Evolutionary conservation across 805 yeast genomes (phyloP).

Genomic region (Starmera quercuum): DNA sequence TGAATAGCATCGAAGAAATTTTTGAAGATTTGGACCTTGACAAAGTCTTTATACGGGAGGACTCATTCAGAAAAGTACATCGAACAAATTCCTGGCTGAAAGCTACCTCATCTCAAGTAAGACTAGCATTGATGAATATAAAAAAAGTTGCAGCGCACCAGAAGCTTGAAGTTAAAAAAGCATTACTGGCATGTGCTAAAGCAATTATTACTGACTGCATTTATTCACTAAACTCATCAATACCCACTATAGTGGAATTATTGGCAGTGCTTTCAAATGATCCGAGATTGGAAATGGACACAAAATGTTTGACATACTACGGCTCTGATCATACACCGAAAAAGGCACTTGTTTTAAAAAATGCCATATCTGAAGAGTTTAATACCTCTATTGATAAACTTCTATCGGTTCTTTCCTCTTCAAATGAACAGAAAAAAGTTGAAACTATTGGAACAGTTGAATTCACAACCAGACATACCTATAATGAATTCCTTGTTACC

Average conservation of each 20-base stretch:
- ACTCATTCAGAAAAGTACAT: slow-evolving; percentile 20
- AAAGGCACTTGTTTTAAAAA: slow-evolving; percentile 4
- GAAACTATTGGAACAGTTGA: slow-evolving; percentile 13
- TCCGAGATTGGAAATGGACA: slow-evolving; percentile 6
- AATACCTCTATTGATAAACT: slow-evolving; percentile 11
- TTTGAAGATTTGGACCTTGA: slow-evolving; percentile 9
- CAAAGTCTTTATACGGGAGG: slow-evolving; percentile 11
- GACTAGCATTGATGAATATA: slow-evolving; percentile 29
- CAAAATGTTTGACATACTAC: slow-evolving; percentile 3
- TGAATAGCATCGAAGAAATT: slow-evolving; percentile 11
- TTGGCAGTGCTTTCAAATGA: slow-evolving; percentile 19
- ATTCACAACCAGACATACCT: slow-evolving; percentile 6
- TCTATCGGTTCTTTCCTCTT: slow-evolving; percentile 14
- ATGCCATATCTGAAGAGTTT: slow-evolving; percentile 11
- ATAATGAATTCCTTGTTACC: slow-evolving; percentile 7
- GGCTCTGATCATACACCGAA: slow-evolving; percentile 1
- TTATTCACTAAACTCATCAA: slow-evolving; percentile 25
- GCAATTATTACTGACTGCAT: slow-evolving; percentile 25
- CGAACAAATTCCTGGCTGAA: slow-evolving; percentile 48
- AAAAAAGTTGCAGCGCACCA: slow-evolving; percentile 19
- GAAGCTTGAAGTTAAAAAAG: slow-evolving; percentile 25
- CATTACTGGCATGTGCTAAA: slow-evolving; percentile 23
- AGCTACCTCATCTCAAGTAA: slow-evolving; percentile 44
- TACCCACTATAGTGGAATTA: slow-evolving; percentile 29
- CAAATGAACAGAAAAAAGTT: slow-evolving; percentile 16